Percentiles rank a stretch among this genome's conserved stretches.
These are phyloP conservation scores for Gossypium ekmanianum DNA, from an alignment of 345 rosid species.

Conservation along the genomic window DNA sequence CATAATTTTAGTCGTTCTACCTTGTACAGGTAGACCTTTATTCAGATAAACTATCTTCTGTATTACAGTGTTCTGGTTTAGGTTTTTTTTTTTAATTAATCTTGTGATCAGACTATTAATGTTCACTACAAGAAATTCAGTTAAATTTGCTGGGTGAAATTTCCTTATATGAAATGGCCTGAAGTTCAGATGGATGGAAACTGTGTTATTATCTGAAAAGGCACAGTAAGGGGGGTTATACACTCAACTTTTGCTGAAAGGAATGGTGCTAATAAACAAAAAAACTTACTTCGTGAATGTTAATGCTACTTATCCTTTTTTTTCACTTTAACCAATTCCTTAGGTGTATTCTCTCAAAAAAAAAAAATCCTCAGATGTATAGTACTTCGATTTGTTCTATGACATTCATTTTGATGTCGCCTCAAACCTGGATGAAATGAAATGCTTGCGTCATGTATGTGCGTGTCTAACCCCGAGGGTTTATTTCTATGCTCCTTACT, in stretches of 20 bases:
- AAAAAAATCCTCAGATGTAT: too few species aligned
- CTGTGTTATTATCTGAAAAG: not conserved
- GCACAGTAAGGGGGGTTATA: not conserved
- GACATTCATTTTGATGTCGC: not conserved
- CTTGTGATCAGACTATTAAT: not conserved
- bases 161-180: not conserved
- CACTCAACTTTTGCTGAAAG: not conserved
- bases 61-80: not conserved
- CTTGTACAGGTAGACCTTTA: slow-evolving; percentile 62
- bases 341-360: not conserved
- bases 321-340: not conserved
- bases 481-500: not conserved
- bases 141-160: not conserved
- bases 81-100: not conserved
- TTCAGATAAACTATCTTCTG: not conserved
- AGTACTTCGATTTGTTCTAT: not conserved
- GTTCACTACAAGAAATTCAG: not conserved
- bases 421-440: not conserved
- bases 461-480: not conserved
- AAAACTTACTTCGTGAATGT: not conserved
- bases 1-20: slow-evolving; percentile 71
- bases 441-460: not conserved
- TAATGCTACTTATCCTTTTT: not conserved
- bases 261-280: not conserved
- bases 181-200: not conserved